Conservation (phyloP, 2,329 filamentous ascomycete genomes). For the Mycosphaerella arachidis region DNA sequence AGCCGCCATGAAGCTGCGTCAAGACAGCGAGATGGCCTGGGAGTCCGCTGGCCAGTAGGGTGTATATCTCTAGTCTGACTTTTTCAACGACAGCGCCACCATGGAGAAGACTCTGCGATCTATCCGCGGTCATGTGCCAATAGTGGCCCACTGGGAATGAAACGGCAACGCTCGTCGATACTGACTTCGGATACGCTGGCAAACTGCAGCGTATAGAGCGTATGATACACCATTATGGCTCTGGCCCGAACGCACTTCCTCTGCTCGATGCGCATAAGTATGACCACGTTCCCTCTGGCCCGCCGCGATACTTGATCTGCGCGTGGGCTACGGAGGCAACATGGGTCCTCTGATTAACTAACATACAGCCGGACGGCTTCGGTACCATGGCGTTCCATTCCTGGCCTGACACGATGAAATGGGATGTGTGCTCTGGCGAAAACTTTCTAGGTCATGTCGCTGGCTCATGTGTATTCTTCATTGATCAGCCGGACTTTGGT, state of each 20-base stretch:
- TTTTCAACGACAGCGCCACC: slow-evolving; percentile 48
- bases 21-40: slow-evolving; percentile 58
- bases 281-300: slow-evolving; percentile 31
- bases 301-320: slow-evolving; percentile 47
- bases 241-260: slow-evolving; percentile 54
- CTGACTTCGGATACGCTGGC: slow-evolving; percentile 53
- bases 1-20: slow-evolving; percentile 47
- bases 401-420: slow-evolving; percentile 39
- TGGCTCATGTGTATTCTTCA: slow-evolving; percentile 49
- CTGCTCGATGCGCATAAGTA: slow-evolving; percentile 50
- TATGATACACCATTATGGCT: slow-evolving; percentile 60
- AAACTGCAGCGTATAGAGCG: slow-evolving; percentile 42
- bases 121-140: slow-evolving; percentile 55
- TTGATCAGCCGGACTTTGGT: slow-evolving; percentile 43
- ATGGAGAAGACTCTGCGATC: slow-evolving; percentile 51
- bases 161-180: slow-evolving; percentile 44
- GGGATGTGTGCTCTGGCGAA: slow-evolving; percentile 56
- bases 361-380: slow-evolving; percentile 36
- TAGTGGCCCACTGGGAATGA: slow-evolving; percentile 58
- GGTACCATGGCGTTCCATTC: slow-evolving; percentile 48
- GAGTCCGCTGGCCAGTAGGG: slow-evolving; percentile 60
- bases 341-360: slow-evolving; percentile 53
- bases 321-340: slow-evolving; percentile 53
- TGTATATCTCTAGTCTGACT: slow-evolving; percentile 48
- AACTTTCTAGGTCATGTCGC: slow-evolving; percentile 51